Evolutionary conservation across 257 asterid genomes (phyloP), one percentile per base, ranked within the genome.

Genomic region (Gardenia jasminoides): DNA sequence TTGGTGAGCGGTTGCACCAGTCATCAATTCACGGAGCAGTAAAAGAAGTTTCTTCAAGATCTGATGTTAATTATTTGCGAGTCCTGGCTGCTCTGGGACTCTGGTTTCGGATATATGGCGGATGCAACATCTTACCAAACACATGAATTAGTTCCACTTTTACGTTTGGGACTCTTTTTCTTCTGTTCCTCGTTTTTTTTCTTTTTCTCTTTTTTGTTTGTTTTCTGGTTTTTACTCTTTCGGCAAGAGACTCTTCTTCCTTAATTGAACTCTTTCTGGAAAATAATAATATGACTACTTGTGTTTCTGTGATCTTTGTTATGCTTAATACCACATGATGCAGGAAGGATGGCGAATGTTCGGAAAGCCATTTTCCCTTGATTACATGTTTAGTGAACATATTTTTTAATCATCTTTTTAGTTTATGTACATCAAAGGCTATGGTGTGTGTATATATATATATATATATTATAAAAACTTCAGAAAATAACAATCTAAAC

Each of bases 101-200:
- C 16, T 19, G 6, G 20, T 10, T 74, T 73, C 61, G 12, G 77
- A 28, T 22, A 73, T 30, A 30, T 30, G 77, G 64, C 48, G 52
- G 77, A 50, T 73, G 61, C 67, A 54, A 54, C 67, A 28, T 74
- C 77, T 43, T 65, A 76, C 80, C 73, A 76, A 76, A 76, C 80
- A 44, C 36, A 31, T 47, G 22, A 64, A 43, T 61, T 47, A 76
- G 72, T 46, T 22, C 39, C 33, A 65, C 65, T 22, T n/a, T 20
- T 11, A 59, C 66, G 15, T 50, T 16, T 46, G 33, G 66, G 50
- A 20, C 50, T 36, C 7, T 17, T 67, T 67, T 36, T 36, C 41
- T 17, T 31, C 7, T 24, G 10, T 54, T 10, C 3, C 30, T 26
- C 20, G 10, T 64, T 64, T 64, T 28, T 28, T 1, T 62, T 62